Percentiles rank a stretch among this genome's conserved stretches.
Evolutionary conservation across 306 rosid genomes (phyloP).

Genomic region (Delonix regia): DNA sequence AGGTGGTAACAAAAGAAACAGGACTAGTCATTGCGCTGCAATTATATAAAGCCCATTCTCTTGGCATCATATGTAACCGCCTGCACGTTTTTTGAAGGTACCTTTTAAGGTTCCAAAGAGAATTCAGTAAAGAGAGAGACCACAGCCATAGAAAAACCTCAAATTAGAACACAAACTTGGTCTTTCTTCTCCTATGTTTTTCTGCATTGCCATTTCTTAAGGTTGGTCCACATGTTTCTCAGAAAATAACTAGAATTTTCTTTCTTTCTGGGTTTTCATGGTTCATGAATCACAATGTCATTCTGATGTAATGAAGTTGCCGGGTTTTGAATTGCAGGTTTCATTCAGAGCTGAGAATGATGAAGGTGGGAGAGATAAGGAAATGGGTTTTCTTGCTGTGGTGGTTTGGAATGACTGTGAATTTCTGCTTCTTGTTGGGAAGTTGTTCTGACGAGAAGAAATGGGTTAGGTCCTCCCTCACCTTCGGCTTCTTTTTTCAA

Average conservation of each 20-base stretch:
- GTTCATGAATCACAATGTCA: not conserved
- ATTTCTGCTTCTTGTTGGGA: constrained; percentile 38
- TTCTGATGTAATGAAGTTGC: constrained; percentile 27
- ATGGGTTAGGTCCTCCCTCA: constrained; percentile 46
- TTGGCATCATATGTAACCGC: constrained; percentile 33
- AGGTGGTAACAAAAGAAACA: constrained; percentile 35
- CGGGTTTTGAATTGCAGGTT: not conserved
- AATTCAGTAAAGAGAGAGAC: not conserved
- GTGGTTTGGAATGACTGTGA: constrained; percentile 45
- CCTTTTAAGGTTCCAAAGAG: constrained; percentile 26
- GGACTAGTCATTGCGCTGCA: constrained; percentile 16
- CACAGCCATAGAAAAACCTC: not conserved
- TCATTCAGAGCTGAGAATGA: constrained; percentile 23
- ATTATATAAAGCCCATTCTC: constrained; percentile 39
- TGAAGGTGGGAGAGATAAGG: constrained; percentile 18
- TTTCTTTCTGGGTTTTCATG: not conserved
- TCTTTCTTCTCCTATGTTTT: constrained; percentile 35
- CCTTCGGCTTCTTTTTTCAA: constrained; percentile 20
- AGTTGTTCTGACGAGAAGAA: constrained; percentile 33
- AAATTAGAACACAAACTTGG: not conserved
- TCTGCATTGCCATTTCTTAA: constrained; percentile 3
- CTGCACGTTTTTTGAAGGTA: constrained; percentile 32
- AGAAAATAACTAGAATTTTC: not conserved
- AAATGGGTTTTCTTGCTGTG: constrained; percentile 30
- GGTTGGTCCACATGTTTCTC: constrained; percentile 29